Conservation (phyloP, 768 basidiomycete genomes). For the Lentinula sp. region DNA sequence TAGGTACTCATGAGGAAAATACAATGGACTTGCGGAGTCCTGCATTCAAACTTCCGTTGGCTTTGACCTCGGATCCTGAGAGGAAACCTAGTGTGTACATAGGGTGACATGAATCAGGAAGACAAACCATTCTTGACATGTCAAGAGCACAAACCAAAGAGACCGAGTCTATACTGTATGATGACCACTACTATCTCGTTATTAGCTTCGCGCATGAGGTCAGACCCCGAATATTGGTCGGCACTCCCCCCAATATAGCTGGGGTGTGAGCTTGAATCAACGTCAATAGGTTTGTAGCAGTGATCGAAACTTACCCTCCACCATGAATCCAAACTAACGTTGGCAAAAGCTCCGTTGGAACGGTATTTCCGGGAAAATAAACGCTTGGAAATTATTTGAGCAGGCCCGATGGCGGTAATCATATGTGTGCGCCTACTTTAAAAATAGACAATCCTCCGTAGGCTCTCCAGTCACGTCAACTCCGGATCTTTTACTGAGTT, state of each 20-base stretch:
- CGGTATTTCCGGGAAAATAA: conserved; percentile 17
- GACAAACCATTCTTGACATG: not conserved
- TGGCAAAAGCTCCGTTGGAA: conserved; percentile 15
- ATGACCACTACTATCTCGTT: conserved; percentile 19
- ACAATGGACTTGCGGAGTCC: conserved; percentile 21
- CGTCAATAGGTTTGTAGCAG: not conserved
- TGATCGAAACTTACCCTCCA: conserved; percentile 20
- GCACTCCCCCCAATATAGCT: conserved; percentile 20
- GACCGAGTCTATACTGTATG: conserved; percentile 29
- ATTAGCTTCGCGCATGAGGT: conserved; percentile 18
- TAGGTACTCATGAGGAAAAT: not conserved
- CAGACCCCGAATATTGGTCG: conserved; percentile 10
- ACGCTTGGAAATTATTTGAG: conserved; percentile 12
- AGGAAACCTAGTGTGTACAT: conserved; percentile 20
- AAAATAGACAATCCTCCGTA: conserved; percentile 36
- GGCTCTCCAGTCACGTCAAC: not conserved
- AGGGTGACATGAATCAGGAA: not conserved
- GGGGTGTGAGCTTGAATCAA: not conserved
- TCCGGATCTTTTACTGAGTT: not conserved
- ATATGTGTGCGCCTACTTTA: conserved; percentile 21
- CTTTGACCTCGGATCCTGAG: conserved; percentile 21
- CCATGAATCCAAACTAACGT: conserved; percentile 31
- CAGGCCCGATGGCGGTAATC: too few species aligned
- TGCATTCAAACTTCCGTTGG: conserved; percentile 24
- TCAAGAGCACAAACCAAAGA: conserved; percentile 14